phyloP scores from a whole-genome alignment of 345 rosid genomes.

The Populus pruinosa region DNA sequence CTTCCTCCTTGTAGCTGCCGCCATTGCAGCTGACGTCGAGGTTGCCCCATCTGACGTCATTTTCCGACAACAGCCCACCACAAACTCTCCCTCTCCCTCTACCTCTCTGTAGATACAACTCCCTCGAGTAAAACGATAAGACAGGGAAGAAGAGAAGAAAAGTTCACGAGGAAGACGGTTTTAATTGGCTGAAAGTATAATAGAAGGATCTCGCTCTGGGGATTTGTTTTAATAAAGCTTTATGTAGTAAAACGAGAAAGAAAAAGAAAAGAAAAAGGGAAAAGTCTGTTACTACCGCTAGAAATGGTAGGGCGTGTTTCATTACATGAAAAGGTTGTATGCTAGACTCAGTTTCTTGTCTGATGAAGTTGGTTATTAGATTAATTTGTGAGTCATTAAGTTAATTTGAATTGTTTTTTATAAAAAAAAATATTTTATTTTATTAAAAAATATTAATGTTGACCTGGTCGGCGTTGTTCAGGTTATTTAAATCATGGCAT shows the following conservation, averaged over 20 bases:
- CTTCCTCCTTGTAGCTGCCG: conserved; percentile 67
- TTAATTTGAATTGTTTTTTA: neutral
- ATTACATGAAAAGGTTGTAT: conserved; percentile 11
- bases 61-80: conserved; percentile 11
- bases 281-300: neutral
- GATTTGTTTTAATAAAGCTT: neutral
- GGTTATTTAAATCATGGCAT: no score
- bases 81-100: neutral
- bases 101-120: neutral
- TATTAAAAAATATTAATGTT: no score
- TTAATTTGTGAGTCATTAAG: no score
- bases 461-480: no score
- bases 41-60: conserved; percentile 98
- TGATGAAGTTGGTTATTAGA: no score
- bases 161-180: conserved; percentile 61
- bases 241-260: neutral
- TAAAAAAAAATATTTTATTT: no score
- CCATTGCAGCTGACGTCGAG: conserved; percentile 41
- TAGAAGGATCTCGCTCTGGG: conserved; percentile 28
- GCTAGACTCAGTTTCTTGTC: no score
- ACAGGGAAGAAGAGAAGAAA: neutral
- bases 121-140: conserved; percentile 1
- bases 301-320: conserved; percentile 15
- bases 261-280: neutral
- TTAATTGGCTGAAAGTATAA: conserved; percentile 38